These are phyloP conservation scores for Dendrobium catenatum DNA, from an alignment of 106 monocot genomes.

Conservation along the genomic window DNA sequence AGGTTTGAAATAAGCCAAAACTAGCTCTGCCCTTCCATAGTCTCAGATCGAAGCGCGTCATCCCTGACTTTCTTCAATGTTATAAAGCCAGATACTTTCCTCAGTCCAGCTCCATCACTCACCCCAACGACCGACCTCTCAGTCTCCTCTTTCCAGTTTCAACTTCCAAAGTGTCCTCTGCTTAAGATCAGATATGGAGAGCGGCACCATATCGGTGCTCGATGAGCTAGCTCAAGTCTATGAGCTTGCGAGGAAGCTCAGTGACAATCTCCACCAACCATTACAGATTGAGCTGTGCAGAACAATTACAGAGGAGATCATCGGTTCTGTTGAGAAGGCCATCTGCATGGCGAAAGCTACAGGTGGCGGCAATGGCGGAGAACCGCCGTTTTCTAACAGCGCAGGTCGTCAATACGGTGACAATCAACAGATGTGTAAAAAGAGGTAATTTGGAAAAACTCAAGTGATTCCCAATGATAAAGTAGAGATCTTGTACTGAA, in stretches of 20 bases:
- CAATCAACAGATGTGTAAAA: background rate
- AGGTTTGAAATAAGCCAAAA: too few relatives aligned
- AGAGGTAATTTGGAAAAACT: background rate
- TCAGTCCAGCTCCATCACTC: too few relatives aligned
- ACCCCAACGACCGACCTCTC: too few relatives aligned
- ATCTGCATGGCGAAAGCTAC: background rate
- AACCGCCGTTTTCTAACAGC: background rate
- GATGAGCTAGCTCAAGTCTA: background rate
- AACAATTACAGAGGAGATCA: background rate
- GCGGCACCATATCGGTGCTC: background rate
- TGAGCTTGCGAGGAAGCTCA: background rate
- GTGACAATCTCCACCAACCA: background rate
- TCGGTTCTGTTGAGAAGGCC: conserved; percentile 1
- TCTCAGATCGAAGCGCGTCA: too few relatives aligned
- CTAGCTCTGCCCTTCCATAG: too few relatives aligned
- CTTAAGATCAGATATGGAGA: background rate
- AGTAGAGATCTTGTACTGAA: background rate
- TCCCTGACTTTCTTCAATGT: too few relatives aligned
- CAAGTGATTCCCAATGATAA: background rate
- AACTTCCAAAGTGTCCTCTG: background rate
- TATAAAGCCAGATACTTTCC: too few relatives aligned
- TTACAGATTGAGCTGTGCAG: background rate
- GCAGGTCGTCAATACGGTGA: background rate
- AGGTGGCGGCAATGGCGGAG: background rate
- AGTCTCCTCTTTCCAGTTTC: background rate